phyloP scores from a whole-genome alignment of 2,329 filamentous ascomycete species.

The Penicillium occitanis region DNA sequence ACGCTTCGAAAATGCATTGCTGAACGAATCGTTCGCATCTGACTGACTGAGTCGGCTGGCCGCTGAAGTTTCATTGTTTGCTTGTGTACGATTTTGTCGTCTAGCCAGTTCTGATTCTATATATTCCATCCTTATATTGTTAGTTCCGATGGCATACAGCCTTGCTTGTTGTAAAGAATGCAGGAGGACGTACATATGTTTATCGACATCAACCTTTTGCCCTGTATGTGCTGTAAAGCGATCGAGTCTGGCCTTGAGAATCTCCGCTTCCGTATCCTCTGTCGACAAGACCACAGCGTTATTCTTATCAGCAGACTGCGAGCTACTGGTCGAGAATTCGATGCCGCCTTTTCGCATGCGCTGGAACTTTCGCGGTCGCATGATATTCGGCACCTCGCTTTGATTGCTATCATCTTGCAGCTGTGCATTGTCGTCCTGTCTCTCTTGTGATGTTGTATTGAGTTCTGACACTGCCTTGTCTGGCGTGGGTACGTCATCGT shows the following conservation, averaged over 20 bases:
- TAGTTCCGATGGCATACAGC: constrained; percentile 41
- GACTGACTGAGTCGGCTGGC: constrained; percentile 19
- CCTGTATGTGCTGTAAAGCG: constrained; percentile 62
- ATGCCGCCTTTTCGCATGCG: constrained; percentile 46
- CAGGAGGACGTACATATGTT: constrained; percentile 60
- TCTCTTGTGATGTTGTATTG: constrained; percentile 19
- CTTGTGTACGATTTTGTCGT: constrained; percentile 36
- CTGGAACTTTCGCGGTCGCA: constrained; percentile 41
- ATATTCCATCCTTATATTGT: constrained; percentile 65
- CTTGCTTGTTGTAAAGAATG: background rate
- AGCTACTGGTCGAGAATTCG: constrained; percentile 44
- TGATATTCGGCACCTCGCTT: constrained; percentile 32
- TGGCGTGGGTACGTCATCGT: constrained; percentile 23
- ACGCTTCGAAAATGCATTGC: constrained; percentile 33
- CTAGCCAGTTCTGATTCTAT: constrained; percentile 67
- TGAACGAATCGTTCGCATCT: constrained; percentile 25
- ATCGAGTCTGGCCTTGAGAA: constrained; percentile 44
- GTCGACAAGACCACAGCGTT: constrained; percentile 25
- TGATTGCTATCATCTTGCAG: constrained; percentile 23
- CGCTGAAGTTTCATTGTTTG: constrained; percentile 23
- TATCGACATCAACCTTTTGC: constrained; percentile 58
- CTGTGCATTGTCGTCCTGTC: constrained; percentile 21
- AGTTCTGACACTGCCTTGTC: constrained; percentile 19
- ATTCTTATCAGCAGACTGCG: constrained; percentile 26
- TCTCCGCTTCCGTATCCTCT: constrained; percentile 36